phyloP scores from a whole-genome alignment of 306 rosid species.

The Cicer arietinum region DNA sequence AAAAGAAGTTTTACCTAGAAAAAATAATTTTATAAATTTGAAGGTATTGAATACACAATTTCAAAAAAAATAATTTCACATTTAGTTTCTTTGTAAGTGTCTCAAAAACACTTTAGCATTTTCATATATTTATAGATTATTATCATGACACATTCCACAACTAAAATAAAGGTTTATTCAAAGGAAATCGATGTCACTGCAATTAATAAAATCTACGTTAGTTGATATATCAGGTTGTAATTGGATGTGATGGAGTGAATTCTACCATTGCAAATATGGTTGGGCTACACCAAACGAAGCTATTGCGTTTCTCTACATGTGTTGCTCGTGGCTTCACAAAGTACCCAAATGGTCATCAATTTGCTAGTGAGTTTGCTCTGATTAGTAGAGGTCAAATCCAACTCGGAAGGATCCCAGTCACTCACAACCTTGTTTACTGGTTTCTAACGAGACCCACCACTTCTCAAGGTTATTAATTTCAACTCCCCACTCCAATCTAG shows the following conservation, averaged over 20 bases:
- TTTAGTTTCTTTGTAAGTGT: too few relatives aligned
- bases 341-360: conserved; percentile 55
- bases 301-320: conserved; percentile 24
- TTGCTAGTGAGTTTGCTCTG: conserved; percentile 46
- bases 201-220: background rate
- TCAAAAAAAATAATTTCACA: too few relatives aligned
- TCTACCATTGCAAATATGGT: conserved; percentile 51
- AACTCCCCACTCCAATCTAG: background rate
- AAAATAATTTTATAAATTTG: too few relatives aligned
- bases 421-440: conserved; percentile 57
- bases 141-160: too few relatives aligned
- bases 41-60: too few relatives aligned
- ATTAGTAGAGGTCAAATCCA: conserved; percentile 36
- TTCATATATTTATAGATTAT: too few relatives aligned
- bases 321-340: conserved; percentile 62
- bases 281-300: conserved; percentile 37
- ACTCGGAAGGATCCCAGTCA: conserved; percentile 53
- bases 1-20: too few relatives aligned
- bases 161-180: too few relatives aligned
- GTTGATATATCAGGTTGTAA: conserved; percentile 45
- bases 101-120: too few relatives aligned
- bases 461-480: conserved; percentile 41
- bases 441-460: conserved; percentile 47
- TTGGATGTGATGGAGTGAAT: conserved; percentile 72
- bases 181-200: too few relatives aligned